Evolutionary conservation across 768 basidiomycete species (phyloP), one percentile per base, ranked within the genome.

Genomic region (Naganishia kalamii): DNA sequence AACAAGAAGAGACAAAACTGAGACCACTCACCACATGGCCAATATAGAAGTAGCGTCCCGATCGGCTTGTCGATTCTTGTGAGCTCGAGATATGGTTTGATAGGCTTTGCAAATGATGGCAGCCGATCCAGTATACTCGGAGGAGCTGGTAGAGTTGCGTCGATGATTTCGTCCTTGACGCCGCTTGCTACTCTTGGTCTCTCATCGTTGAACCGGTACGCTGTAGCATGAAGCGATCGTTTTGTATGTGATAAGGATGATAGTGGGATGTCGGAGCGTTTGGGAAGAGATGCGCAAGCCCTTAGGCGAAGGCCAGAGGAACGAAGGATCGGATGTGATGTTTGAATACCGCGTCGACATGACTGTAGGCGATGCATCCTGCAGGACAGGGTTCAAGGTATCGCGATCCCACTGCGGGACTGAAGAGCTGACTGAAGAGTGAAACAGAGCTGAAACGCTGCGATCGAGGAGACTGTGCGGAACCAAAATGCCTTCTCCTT

Each of bases 31-130:
- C 94, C 85, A 77, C 96, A 98, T 0, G 96, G 96, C 80, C 91
- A 93, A 75, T 88, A 94, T 17, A 99, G 82, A 15, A 99, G 78
- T 48, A 92, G 80, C 0, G 91, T 90, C 33, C 96, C 96, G 65
- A 96, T 97, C 19, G 96, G 94, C 75, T 97, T 99, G 81, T 99
- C 93, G 41, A 94, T 82, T 62, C 96, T 85, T 48, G 88, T 88
- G 27, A 99, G 81, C 73, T 88, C 86, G 3, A 92, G 72, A 77
- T 98, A 99, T 4, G 96, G 93, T 59, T 75, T 72, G 33, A 62
- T 52, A 15, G 64, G 64, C 33, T 46, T 29, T 10, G 54, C 27
- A n/a, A 41, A 50, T 11, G 40, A 12, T 33, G 64, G 64, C 8
- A 65, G 27, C 8, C 47, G 41, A 35, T 65, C 57, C 7, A 65